These are phyloP conservation scores for Epichloe sylvatica DNA, from an alignment of 2,329 filamentous ascomycete genomes.

Conservation along the genomic window DNA sequence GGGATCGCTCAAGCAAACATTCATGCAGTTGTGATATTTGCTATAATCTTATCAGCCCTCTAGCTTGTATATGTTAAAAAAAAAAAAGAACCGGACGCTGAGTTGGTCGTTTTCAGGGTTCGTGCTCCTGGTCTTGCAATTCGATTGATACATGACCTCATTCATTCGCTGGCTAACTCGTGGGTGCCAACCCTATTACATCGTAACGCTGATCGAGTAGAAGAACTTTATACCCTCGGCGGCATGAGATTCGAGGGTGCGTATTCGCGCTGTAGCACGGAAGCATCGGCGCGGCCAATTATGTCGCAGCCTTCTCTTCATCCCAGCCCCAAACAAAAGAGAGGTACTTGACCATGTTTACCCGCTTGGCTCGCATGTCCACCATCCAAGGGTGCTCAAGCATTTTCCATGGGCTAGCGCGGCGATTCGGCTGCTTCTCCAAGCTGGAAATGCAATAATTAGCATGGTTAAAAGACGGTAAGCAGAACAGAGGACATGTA, in stretches of 20 bases:
- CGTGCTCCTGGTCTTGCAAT: background rate
- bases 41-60: background rate
- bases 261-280: background rate
- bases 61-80: background rate
- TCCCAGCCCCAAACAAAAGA: constrained; percentile 97
- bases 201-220: background rate
- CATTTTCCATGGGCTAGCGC: constrained; percentile 97
- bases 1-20: background rate
- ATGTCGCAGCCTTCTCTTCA: constrained; percentile 25
- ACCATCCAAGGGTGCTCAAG: constrained; percentile 97
- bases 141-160: background rate
- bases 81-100: background rate
- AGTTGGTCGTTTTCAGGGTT: background rate
- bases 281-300: background rate
- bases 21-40: constrained; percentile 1
- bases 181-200: background rate
- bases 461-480: constrained; percentile 6
- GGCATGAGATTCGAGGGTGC: background rate
- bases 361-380: constrained; percentile 88
- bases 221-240: background rate
- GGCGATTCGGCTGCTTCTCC: constrained; percentile 76
- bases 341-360: constrained; percentile 94
- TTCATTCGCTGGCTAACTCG: background rate
- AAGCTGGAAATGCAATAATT: constrained; percentile 43
- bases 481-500: background rate